Evolutionary conservation across 2,329 filamentous ascomycete species (phyloP).

Genomic region (Pseudopithomyces chartarum): DNA sequence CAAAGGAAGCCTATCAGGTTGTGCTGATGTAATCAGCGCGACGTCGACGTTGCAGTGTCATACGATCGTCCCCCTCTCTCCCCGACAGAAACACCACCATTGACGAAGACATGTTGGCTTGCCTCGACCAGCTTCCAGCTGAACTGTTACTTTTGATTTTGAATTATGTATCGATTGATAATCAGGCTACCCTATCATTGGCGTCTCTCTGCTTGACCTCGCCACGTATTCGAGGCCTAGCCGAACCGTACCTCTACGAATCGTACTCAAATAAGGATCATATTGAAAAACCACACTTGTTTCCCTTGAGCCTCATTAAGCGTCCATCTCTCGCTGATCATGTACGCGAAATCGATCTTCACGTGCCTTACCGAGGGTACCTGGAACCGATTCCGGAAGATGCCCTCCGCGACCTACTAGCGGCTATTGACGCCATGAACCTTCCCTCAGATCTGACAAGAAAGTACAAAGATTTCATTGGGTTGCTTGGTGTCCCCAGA

Average conservation of each 20-base stretch:
- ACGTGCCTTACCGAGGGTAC: background rate
- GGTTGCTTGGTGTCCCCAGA: background rate
- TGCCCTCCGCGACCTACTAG: background rate
- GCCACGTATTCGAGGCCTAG: constrained; percentile 1
- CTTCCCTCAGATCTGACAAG: background rate
- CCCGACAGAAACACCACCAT: background rate
- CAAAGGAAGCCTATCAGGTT: too few species aligned
- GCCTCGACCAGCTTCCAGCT: background rate
- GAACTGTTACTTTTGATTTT: background rate
- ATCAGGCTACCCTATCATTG: background rate
- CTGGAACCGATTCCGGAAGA: background rate
- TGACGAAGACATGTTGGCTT: background rate
- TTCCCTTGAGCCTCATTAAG: background rate
- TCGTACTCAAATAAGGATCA: background rate
- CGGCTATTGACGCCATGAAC: background rate
- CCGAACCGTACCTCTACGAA: constrained; percentile 1
- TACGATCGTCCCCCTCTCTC: background rate
- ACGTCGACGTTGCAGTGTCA: background rate
- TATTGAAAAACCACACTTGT: constrained; percentile 1
- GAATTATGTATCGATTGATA: background rate
- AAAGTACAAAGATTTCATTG: background rate
- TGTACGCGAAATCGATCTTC: constrained; percentile 1
- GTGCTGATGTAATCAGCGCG: constrained; percentile 1
- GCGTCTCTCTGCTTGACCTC: constrained; percentile 1
- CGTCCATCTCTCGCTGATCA: constrained; percentile 1